Base-by-base conservation (phyloP, 2,329 filamentous ascomycete genomes). In the Cytospora mali region DNA sequence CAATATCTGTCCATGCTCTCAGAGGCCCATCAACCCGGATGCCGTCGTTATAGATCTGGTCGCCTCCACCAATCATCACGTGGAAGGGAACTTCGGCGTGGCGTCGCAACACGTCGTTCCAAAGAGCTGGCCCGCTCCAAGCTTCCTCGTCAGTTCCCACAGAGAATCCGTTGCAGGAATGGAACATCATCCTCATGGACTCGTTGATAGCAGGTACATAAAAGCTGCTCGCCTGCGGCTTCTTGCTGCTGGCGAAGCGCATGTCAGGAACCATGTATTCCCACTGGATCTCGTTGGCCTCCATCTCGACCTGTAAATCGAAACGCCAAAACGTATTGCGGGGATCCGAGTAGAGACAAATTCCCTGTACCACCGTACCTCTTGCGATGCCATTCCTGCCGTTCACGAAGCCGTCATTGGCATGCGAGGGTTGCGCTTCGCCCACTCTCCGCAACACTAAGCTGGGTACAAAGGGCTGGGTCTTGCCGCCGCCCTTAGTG, bases 151-250 rank as follows among this genome's bases (percentile, higher is more conserved):
- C 90, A 4, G 92, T 94, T 59, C 90, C 91, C 46, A 95, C 84
- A 68, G 91, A 94, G 79, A 99, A 99, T 18, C 95, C 96, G 75
- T 99, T 99, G 79, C 95, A 97, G 62, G 92, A 97, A 79, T 97
- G 91, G 77, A 97, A 99, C 92, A 98, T 96, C 72, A 97, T 91
- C 73, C 96, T 92, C 94, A 99, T 98, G 5, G 91, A 91, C 75
- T 97, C 89, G 51, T 87, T 85, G 62, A 83, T 81, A 14, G 91
- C 92, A 14, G 95, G 94, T 5, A 98, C 86, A 81, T 90, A 96
- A 76, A 99, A 99, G 55, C 68, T 85, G 78, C 83, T 96, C 79
- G 74, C 76, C 64, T 77, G 79, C 7, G 81, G 80, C 72, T 86
- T 85, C 66, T 80, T 80, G 46, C 80, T 76, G 67, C 83, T 84